Evolutionary conservation across 805 yeast species (phyloP).

Genomic region (Jamesozyma jinghongensis): DNA sequence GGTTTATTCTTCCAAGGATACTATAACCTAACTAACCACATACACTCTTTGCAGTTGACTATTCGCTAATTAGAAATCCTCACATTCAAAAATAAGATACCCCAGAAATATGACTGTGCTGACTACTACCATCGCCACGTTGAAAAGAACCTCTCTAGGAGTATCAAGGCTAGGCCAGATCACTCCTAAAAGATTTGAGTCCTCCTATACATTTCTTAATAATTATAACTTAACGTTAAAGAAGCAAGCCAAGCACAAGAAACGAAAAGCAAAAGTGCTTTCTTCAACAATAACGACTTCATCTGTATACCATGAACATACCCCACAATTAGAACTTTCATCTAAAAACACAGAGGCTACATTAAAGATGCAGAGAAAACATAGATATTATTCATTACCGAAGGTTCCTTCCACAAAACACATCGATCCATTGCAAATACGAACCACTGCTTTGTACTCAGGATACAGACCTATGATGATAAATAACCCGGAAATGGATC

Average conservation of each 20-base stretch:
- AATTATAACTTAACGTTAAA: constrained; percentile 14
- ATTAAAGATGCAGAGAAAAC: constrained; percentile 3
- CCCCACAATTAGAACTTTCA: background rate
- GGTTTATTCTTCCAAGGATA: too few species aligned
- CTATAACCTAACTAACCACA: too few species aligned
- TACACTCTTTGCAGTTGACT: too few species aligned
- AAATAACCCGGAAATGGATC: constrained; percentile 5
- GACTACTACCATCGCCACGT: background rate
- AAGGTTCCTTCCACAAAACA: constrained; percentile 23
- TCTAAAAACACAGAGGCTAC: background rate
- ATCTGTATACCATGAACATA: constrained; percentile 4
- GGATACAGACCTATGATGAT: constrained; percentile 28
- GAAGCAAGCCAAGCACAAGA: constrained; percentile 4
- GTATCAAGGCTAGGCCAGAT: background rate
- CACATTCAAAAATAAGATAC: too few species aligned
- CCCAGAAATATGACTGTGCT: background rate
- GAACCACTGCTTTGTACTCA: constrained; percentile 19
- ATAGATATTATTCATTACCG: constrained; percentile 25
- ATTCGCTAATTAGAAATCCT: too few species aligned
- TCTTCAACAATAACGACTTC: constrained; percentile 5
- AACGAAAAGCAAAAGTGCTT: constrained; percentile 2
- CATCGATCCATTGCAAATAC: constrained; percentile 18
- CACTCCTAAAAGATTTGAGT: constrained; percentile 10
- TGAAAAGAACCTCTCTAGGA: background rate
- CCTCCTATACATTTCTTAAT: constrained; percentile 19